Conservation (phyloP, 2,329 filamentous ascomycete species). For the Ophiostoma populinum region DNA sequence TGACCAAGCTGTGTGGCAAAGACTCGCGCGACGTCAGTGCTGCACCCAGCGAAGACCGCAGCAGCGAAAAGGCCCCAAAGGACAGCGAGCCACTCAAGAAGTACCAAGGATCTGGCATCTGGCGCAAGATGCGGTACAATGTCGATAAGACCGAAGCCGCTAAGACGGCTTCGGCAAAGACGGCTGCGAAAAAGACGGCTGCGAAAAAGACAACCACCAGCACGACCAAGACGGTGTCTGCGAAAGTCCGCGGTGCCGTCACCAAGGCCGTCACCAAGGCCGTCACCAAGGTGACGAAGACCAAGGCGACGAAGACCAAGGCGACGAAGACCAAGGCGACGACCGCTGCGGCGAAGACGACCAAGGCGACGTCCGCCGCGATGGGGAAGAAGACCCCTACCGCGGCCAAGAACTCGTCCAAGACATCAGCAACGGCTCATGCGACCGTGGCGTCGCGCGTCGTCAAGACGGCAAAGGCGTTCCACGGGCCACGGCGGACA, state of each 20-base stretch:
- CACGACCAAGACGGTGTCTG: background rate
- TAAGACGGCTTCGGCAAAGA: background rate
- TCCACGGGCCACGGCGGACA: constrained; percentile 4
- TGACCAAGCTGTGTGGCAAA: constrained; percentile 34
- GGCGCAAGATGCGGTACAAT: constrained; percentile 11
- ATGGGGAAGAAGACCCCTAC: background rate
- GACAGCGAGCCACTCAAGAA: background rate
- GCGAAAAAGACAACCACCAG: background rate
- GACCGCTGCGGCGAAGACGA: background rate
- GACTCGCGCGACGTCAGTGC: too few species aligned
- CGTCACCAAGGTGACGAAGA: too few species aligned
- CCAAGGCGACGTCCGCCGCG: background rate
- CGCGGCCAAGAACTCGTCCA: background rate
- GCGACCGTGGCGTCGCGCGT: background rate
- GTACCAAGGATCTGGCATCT: constrained; percentile 10
- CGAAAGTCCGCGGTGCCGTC: too few species aligned
- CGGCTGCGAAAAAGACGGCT: background rate
- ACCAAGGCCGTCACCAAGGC: too few species aligned
- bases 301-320: too few species aligned
- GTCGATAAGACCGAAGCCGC: constrained; percentile 3
- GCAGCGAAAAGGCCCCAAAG: background rate
- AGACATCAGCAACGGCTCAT: background rate
- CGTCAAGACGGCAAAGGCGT: constrained; percentile 3
- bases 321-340: constrained; percentile 3
- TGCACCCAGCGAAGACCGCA: background rate